A percentile compares a stretch with the other conserved stretches of the same genome.
Evolutionary conservation across 306 rosid genomes (phyloP).

Genomic region (Ammopiptanthus mongolicus): DNA sequence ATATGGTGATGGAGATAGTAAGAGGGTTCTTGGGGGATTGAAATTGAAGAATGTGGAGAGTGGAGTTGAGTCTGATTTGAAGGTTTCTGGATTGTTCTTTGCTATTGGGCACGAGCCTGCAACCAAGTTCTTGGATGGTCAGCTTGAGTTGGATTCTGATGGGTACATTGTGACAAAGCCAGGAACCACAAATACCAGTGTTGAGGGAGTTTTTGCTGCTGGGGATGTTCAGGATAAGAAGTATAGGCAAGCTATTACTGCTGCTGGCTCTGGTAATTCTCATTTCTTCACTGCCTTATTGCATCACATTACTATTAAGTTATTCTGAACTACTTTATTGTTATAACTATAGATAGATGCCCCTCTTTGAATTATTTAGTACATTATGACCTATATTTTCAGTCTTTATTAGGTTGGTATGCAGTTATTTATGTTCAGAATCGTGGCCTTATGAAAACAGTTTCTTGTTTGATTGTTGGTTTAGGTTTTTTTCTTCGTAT

Average conservation of each 20-base stretch:
- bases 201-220: conserved; percentile 81
- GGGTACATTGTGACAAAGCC: conserved; percentile 60
- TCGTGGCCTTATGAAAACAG: neutral
- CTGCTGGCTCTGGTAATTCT: conserved; percentile 70
- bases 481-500: neutral
- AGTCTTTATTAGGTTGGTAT: neutral
- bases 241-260: conserved; percentile 91
- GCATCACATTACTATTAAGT: neutral
- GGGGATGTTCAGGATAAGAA: conserved; percentile 97
- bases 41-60: conserved; percentile 57
- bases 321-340: neutral
- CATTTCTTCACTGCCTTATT: neutral
- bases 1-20: conserved; percentile 34
- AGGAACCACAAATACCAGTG: conserved; percentile 63
- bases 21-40: conserved; percentile 54
- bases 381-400: neutral
- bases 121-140: conserved; percentile 73
- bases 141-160: conserved; percentile 59
- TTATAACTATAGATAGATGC: neutral
- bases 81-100: conserved; percentile 71
- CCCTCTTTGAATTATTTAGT: neutral
- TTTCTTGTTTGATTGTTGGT: neutral
- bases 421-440: neutral
- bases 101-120: conserved; percentile 93
- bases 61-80: conserved; percentile 51